phyloP scores from a whole-genome alignment of 164 flowering plant genomes.

The Vitis rupestris region DNA sequence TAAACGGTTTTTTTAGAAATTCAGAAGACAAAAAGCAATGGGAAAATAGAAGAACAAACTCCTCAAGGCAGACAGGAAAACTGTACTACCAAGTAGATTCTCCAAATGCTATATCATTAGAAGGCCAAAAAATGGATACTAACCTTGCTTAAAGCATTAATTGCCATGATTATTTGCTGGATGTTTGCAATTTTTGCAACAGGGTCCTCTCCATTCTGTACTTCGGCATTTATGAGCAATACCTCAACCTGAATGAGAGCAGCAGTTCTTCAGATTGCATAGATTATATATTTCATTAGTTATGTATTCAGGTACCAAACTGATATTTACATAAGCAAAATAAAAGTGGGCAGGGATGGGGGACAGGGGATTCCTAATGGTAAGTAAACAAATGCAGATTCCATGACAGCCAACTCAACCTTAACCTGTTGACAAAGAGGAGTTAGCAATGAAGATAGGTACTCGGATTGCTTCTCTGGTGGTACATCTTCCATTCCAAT shows the following conservation, averaged over 20 bases:
- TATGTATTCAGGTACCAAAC: not conserved
- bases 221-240: slow-evolving; percentile 53
- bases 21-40: not conserved
- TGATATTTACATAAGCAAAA: not conserved
- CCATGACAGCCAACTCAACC: slow-evolving; percentile 3
- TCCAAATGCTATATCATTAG: not conserved
- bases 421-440: slow-evolving; percentile 97
- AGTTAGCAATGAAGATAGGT: slow-evolving; percentile 77
- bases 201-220: slow-evolving; percentile 46
- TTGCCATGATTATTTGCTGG: slow-evolving; percentile 84
- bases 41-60: not conserved
- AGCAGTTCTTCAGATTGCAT: slow-evolving; percentile 7
- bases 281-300: not conserved
- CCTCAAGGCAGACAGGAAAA: not conserved
- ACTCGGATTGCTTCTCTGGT: slow-evolving; percentile 79
- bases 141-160: slow-evolving; percentile 98
- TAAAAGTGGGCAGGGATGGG: not conserved
- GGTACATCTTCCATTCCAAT: slow-evolving; percentile 96
- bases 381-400: not conserved
- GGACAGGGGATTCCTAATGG: not conserved
- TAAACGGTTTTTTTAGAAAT: not conserved
- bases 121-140: not conserved
- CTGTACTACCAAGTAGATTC: not conserved
- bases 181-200: slow-evolving; percentile 54
- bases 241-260: slow-evolving; percentile 63